These are phyloP conservation scores for Carnegiea gigantea DNA, from an alignment of 179 eudicot species.

Conservation along the genomic window DNA sequence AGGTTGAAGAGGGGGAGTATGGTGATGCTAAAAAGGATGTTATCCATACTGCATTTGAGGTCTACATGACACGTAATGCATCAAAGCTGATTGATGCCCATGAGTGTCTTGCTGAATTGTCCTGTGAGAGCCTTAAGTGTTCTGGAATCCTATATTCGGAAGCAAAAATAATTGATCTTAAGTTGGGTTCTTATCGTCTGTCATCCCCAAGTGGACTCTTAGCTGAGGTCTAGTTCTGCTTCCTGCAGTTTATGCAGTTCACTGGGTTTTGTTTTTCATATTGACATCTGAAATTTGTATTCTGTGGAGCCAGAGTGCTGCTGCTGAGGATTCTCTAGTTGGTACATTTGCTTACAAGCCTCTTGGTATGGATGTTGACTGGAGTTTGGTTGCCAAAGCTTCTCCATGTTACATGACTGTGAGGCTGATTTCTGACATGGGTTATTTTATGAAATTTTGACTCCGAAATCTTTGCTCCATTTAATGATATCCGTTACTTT, in stretches of 20 bases:
- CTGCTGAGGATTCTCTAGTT: slow-evolving; percentile 70
- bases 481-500: slow-evolving; percentile 25
- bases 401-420: slow-evolving; percentile 96
- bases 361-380: slow-evolving; percentile 76
- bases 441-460: slow-evolving; percentile 12
- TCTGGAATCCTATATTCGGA: slow-evolving; percentile 74
- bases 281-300: slow-evolving; percentile 16
- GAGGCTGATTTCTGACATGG: slow-evolving; percentile 27
- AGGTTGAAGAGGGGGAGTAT: slow-evolving; percentile 61
- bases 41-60: slow-evolving; percentile 66
- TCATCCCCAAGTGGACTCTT: slow-evolving; percentile 89
- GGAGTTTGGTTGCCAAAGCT: slow-evolving; percentile 96
- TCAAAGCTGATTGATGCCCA: slow-evolving; percentile 69
- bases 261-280: background rate
- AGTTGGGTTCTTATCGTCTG: slow-evolving; percentile 89
- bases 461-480: slow-evolving; percentile 1
- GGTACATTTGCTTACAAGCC: slow-evolving; percentile 89
- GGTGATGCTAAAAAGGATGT: slow-evolving; percentile 50
- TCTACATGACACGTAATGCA: slow-evolving; percentile 96
- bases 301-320: slow-evolving; percentile 70
- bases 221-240: slow-evolving; percentile 62
- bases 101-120: slow-evolving; percentile 80
- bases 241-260: slow-evolving; percentile 7
- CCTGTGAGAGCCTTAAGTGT: slow-evolving; percentile 81
- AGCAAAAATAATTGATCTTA: slow-evolving; percentile 78